Conservation (phyloP, 1,139 yeast species). For the Candida sanyaensis region DNA sequence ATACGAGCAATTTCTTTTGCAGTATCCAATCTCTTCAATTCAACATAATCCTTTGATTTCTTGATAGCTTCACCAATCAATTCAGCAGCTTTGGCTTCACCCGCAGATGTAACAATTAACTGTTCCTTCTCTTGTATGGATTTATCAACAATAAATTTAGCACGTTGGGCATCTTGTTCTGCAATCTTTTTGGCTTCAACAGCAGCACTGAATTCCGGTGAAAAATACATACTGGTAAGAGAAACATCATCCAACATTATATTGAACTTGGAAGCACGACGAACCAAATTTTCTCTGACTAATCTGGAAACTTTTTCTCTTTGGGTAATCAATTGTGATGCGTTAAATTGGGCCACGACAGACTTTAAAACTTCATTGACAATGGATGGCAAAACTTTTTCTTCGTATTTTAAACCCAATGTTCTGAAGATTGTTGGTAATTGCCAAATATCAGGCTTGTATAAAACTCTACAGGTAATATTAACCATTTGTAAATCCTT, state of each 20-base stretch:
- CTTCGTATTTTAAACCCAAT: conserved; percentile 92
- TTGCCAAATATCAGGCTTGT: conserved; percentile 79
- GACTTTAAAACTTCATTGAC: conserved; percentile 96
- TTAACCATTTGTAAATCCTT: conserved; percentile 99
- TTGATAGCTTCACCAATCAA: conserved; percentile 98
- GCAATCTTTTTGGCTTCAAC: conserved; percentile 99
- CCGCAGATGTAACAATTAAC: conserved; percentile 93
- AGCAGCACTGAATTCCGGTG: conserved; percentile 96
- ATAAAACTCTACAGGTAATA: conserved; percentile 94
- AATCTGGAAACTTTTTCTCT: conserved; percentile 93
- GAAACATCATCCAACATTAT: conserved; percentile 93
- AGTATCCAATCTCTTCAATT: conserved; percentile 93
- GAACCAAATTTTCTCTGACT: conserved; percentile 86
- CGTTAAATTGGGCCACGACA: conserved; percentile 97
- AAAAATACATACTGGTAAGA: conserved; percentile 91
- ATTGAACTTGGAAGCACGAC: conserved; percentile 90
- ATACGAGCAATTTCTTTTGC: conserved; percentile 94
- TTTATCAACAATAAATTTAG: conserved; percentile 94
- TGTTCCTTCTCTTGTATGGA: conserved; percentile 98
- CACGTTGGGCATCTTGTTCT: conserved; percentile 98
- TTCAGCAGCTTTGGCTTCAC: conserved; percentile 98
- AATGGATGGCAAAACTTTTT: conserved; percentile 93
- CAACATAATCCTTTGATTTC: conserved; percentile 93
- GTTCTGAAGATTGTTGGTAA: conserved; percentile 89
- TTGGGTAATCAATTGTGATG: conserved; percentile 95